phyloP scores from a whole-genome alignment of 768 basidiomycete species.

The Termitomyces sp. region DNA sequence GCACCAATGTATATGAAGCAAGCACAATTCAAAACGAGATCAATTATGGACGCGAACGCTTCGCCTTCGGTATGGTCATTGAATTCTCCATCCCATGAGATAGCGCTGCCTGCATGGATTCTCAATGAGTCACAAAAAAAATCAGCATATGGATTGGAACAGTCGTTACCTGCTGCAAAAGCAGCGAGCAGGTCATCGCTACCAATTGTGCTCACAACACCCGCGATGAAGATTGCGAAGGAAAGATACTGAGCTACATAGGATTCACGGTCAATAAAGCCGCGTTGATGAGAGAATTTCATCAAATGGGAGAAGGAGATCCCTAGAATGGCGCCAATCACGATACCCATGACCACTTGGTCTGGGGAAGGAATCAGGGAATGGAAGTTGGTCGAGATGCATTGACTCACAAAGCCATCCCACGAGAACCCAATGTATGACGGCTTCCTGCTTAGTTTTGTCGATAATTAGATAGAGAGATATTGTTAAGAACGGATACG shows the following conservation, averaged over 20 bases:
- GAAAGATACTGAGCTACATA: conserved; percentile 83
- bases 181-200: conserved; percentile 87
- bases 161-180: conserved; percentile 63
- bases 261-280: conserved; percentile 75
- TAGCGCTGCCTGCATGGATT: conserved; percentile 28
- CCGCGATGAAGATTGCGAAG: conserved; percentile 66
- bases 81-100: conserved; percentile 89
- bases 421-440: conserved; percentile 82
- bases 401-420: conserved; percentile 66
- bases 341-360: conserved; percentile 71
- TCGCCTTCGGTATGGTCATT: conserved; percentile 79
- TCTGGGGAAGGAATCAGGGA: conserved; percentile 35
- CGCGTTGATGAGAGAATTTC: conserved; percentile 56
- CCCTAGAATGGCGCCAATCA: conserved; percentile 60
- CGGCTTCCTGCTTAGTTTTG: conserved; percentile 48
- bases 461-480: conserved; percentile 84
- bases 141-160: background rate
- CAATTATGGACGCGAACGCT: conserved; percentile 84
- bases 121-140: conserved; percentile 5
- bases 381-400: background rate
- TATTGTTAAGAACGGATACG: conserved; percentile 87
- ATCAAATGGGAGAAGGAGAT: conserved; percentile 66
- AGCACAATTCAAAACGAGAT: conserved; percentile 76
- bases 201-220: conserved; percentile 75
- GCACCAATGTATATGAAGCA: conserved; percentile 88